Evolutionary conservation across 768 basidiomycete species (phyloP).

Genomic region (Termitomyces sp.): DNA sequence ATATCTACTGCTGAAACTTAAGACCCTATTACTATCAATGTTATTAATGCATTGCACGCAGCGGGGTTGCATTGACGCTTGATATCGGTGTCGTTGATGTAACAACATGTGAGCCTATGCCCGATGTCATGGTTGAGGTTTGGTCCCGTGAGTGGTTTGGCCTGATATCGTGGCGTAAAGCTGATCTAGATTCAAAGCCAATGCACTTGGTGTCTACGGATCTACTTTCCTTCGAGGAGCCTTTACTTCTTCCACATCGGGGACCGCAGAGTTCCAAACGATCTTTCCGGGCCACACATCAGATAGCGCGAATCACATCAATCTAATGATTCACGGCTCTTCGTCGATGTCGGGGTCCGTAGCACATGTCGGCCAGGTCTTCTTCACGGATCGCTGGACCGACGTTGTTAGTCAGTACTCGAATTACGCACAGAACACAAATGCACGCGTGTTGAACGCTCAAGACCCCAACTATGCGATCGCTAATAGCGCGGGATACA

Average conservation of each 20-base stretch:
- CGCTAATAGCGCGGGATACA: conserved; percentile 22
- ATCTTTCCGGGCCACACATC: conserved; percentile 15
- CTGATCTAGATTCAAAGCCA: conserved; percentile 8
- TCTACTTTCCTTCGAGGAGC: conserved; percentile 17
- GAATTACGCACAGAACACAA: conserved; percentile 16
- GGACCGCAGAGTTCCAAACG: conserved; percentile 15
- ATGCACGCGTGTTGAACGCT: conserved; percentile 17
- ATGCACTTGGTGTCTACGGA: conserved; percentile 15
- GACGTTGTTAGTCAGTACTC: conserved; percentile 14
- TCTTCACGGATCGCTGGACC: conserved; percentile 20
- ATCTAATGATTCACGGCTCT: conserved; percentile 14
- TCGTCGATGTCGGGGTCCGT: conserved; percentile 11
- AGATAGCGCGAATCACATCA: conserved; percentile 15
- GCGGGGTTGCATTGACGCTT: conserved; percentile 30
- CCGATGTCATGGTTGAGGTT: conserved; percentile 32
- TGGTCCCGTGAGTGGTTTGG: conserved; percentile 12
- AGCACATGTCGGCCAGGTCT: conserved; percentile 15
- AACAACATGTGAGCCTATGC: conserved; percentile 33
- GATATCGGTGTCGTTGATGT: conserved; percentile 35
- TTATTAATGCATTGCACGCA: conserved; percentile 6
- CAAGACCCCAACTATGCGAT: conserved; percentile 18
- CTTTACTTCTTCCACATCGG: conserved; percentile 8
- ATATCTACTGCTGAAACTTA: not conserved
- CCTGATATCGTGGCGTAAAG: not conserved
- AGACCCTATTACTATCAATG: not conserved